Evolutionary conservation across 495 filamentous ascomycete species (phyloP).

Genomic region (Penicillium psychrofluorescens): DNA sequence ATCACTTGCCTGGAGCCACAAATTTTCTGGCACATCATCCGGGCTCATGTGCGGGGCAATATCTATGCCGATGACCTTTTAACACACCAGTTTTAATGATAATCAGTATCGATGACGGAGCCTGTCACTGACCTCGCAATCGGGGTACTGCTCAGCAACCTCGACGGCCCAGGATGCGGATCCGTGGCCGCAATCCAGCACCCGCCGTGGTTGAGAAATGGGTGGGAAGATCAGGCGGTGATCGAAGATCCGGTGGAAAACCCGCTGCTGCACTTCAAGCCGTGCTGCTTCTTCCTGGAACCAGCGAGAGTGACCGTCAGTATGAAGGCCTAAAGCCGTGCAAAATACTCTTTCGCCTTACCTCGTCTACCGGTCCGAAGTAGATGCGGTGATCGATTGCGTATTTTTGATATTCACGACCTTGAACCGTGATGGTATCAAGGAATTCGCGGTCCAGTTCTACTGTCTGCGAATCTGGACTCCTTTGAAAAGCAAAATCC

Average conservation of each 20-base stretch:
- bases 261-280: slow-evolving; percentile 58
- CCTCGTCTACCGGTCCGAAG: slow-evolving; percentile 80
- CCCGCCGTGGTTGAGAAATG: slow-evolving; percentile 50
- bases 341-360: slow-evolving; percentile 25
- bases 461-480: slow-evolving; percentile 42
- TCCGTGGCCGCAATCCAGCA: slow-evolving; percentile 76
- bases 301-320: background rate
- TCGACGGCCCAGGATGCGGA: slow-evolving; percentile 55
- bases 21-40: slow-evolving; percentile 58
- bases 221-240: slow-evolving; percentile 74
- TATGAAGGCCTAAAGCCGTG: too few relatives aligned
- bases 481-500: slow-evolving; percentile 23
- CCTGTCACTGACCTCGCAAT: slow-evolving; percentile 55
- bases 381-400: slow-evolving; percentile 67
- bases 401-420: slow-evolving; percentile 66
- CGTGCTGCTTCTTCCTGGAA: slow-evolving; percentile 73
- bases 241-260: slow-evolving; percentile 70
- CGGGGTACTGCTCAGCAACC: slow-evolving; percentile 58
- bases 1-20: slow-evolving; percentile 57
- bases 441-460: slow-evolving; percentile 54
- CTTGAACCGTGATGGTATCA: slow-evolving; percentile 57
- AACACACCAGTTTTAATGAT: slow-evolving; percentile 13
- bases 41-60: slow-evolving; percentile 69
- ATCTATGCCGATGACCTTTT: slow-evolving; percentile 74
- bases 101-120: background rate